Evolutionary conservation across 805 yeast genomes (phyloP), one percentile per base, ranked within the genome.

Genomic region (Zygoascus biomembranicola): DNA sequence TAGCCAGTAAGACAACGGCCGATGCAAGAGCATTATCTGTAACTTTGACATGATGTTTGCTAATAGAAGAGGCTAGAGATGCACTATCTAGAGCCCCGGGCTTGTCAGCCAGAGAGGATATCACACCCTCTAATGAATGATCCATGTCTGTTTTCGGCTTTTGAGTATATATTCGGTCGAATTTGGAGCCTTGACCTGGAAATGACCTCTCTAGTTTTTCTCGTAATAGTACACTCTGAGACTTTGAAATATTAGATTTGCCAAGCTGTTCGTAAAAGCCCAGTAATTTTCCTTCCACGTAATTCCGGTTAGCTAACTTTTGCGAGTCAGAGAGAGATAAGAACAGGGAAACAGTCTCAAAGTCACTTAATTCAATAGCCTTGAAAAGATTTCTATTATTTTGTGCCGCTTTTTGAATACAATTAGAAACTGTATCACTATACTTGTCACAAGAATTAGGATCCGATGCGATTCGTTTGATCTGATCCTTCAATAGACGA

Each of bases 81-180:
- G 49, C 13, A 10, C 19, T 31, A 46, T 46, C 49, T 16, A 46
- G n/a, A 28, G 49, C 49, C 11, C 49, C 49, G 4, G 49, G 49
- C 10, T 23, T n/a, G 23, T 46, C 49, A 13, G 49, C 49, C 8
- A 46, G 18, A 4, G 49, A 26, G 8, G 32, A 18, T 20, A 46
- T 46, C 8, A 46, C 20, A 4, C 42, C 49, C 13, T 46, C 49
- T 32, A 46, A 16, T 32, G 49, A 18, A 44, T 43, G 47, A 45
- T 46, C 49, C 49, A 46, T 46, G 6, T 42, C 26, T 16, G 49
- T 10, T 11, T 20, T 23, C 13, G 10, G 39, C 16, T n/a, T 35
- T 35, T 35, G 39, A 35, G 39, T 13, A 13, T 13, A 13, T 35
- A 35, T 35, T 11, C 39, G 3, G 13, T 35, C 39, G 16, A 35